phyloP scores from a whole-genome alignment of 768 basidiomycete species.

The Zangia roseola region DNA sequence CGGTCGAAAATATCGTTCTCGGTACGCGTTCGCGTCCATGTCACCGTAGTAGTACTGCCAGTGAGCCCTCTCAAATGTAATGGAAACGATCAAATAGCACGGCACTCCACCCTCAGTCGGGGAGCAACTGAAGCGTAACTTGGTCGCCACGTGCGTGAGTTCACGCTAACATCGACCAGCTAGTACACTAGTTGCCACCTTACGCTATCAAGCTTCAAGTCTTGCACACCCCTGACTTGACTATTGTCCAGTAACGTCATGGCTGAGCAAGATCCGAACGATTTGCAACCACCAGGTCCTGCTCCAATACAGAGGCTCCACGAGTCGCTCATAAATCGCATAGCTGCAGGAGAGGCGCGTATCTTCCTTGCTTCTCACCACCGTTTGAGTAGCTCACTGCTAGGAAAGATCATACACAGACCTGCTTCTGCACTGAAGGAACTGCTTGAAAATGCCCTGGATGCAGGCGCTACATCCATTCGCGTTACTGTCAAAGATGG shows the following conservation, averaged over 20 bases:
- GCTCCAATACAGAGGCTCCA: slow-evolving; percentile 73
- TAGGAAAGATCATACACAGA: slow-evolving; percentile 72
- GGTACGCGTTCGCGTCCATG: no score
- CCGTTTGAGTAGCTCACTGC: slow-evolving; percentile 16
- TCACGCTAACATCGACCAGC: no score
- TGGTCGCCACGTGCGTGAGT: no score
- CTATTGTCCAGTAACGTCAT: neutral
- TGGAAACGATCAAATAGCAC: no score
- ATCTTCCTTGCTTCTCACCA: neutral
- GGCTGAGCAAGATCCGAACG: slow-evolving; percentile 8
- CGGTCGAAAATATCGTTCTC: no score
- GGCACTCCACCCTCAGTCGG: no score
- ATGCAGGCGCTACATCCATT: slow-evolving; percentile 87
- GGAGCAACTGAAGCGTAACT: no score
- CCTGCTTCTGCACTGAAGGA: slow-evolving; percentile 97
- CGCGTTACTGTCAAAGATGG: slow-evolving; percentile 91
- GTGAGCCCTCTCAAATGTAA: no score
- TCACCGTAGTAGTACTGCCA: no score
- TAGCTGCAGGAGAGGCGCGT: slow-evolving; percentile 74
- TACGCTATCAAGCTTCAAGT: no score
- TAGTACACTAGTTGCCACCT: no score
- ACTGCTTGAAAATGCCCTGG: slow-evolving; percentile 91
- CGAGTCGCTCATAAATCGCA: slow-evolving; percentile 85
- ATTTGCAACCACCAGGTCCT: slow-evolving; percentile 40
- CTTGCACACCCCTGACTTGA: neutral